Evolutionary conservation across 768 basidiomycete species (phyloP), one percentile per base, ranked within the genome.

Genomic region (Lentinula detonsa): DNA sequence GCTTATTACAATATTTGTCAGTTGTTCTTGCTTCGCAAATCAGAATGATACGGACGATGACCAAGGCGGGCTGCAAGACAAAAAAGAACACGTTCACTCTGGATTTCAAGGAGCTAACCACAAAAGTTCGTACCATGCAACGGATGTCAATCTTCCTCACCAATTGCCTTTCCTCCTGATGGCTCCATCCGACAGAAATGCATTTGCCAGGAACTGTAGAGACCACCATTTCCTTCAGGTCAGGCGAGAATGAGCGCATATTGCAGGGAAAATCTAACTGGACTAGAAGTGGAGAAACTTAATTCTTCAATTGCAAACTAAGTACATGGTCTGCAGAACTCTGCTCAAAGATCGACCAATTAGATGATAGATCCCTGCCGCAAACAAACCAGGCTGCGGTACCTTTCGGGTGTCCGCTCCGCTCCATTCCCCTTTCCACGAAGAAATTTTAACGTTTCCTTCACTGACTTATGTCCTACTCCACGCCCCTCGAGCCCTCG

Each of bases 141-240:
- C 60, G 59, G 15, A 50, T 42, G 39, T 65, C 64, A 31, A 65
- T 65, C 42, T 64, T 64, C 35, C 50, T 46, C 11, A 64, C 55
- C 33, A 65, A 50, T 35, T 43, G 53, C 16, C 46, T 51, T 57
- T 65, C 65, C 31, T 65, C 64, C 21, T 54, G 31, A 18, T 33
- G 18, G 40, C 33, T 43, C 63, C 64, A 65, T 18, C 39, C 56
- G 28, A 57, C 42, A 23, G 42, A 11, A 1, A 57, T 28, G 18
- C 6, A 13, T 16, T 37, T 35, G n/a, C 23, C 55, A 33, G 50
- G 9, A 51, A 34, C 6, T 31, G 54, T 21, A 31, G 54, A 56
- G 46, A 48, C 10, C n/a, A 18, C 9, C 16, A 16, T n/a, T 21
- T 21, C 46, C 46, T 48, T 48, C 3, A 9, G 8, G 9, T 8